Conservation (phyloP, 164 flowering plant genomes). For the Nymphaea colorata region DNA sequence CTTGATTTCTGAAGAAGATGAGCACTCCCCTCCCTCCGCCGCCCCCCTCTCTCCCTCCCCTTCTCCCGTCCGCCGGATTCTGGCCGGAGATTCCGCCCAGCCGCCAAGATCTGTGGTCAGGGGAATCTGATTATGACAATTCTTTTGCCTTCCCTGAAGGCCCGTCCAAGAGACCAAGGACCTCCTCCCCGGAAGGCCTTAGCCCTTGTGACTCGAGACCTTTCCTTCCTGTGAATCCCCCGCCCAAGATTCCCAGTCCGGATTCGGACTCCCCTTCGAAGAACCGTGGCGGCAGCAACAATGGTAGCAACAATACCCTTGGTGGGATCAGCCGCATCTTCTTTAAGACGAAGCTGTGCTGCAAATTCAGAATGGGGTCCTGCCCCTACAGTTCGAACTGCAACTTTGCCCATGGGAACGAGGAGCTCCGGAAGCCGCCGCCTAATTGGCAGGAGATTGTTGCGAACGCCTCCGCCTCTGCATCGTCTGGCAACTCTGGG, state of each 20-base stretch:
- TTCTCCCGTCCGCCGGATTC: constrained; percentile 8
- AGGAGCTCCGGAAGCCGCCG: constrained; percentile 67
- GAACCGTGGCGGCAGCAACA: constrained; percentile 4
- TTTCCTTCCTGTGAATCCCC: constrained; percentile 20
- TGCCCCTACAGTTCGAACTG: constrained; percentile 68
- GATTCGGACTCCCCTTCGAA: constrained; percentile 13
- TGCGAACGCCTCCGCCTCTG: not conserved
- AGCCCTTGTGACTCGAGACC: not conserved
- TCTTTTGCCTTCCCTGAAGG: not conserved
- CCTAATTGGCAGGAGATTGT: constrained; percentile 83
- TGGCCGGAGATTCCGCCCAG: constrained; percentile 24
- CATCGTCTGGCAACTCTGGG: not conserved
- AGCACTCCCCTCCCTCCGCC: constrained; percentile 23
- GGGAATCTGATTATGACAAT: not conserved
- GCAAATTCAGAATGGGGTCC: constrained; percentile 35
- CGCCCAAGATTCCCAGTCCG: constrained; percentile 31
- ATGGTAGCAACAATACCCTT: not conserved
- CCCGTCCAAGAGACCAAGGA: not conserved
- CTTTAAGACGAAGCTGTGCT: constrained; percentile 73
- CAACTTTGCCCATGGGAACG: constrained; percentile 79
- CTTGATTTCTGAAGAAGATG: constrained; percentile 13
- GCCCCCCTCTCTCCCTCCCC: constrained; percentile 8
- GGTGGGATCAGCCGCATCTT: constrained; percentile 40
- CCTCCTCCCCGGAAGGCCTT: not conserved
- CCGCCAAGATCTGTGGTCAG: not conserved